phyloP scores from a whole-genome alignment of 768 basidiomycete genomes.

The Hemileccinum impolitum region DNA sequence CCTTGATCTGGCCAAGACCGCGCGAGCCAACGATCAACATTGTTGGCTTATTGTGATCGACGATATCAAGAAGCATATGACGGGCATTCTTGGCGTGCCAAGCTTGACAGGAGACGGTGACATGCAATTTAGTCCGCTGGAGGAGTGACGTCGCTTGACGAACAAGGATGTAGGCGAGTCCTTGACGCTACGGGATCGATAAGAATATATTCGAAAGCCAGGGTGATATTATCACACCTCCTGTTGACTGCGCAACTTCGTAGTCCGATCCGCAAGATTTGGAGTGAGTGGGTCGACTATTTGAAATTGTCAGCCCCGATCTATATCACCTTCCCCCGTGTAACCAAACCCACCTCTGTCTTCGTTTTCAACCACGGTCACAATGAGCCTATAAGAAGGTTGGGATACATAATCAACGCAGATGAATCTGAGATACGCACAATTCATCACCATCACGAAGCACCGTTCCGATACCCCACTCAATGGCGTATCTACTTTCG shows the following conservation, averaged over 20 bases:
- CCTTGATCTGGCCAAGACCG: constrained; percentile 82
- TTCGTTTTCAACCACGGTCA: constrained; percentile 92
- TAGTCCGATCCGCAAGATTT: constrained; percentile 68
- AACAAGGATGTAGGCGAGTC: constrained; percentile 79
- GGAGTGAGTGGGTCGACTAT: constrained; percentile 68
- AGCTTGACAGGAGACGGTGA: constrained; percentile 87
- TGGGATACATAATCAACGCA: not conserved
- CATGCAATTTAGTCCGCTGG: constrained; percentile 86
- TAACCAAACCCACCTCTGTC: constrained; percentile 58
- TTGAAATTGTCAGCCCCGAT: constrained; percentile 4
- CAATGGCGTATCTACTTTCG: constrained; percentile 91
- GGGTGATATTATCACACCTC: constrained; percentile 52
- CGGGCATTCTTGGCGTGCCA: constrained; percentile 96
- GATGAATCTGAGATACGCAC: constrained; percentile 31
- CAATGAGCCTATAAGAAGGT: constrained; percentile 54
- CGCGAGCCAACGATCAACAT: constrained; percentile 97
- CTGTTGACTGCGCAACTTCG: constrained; percentile 85
- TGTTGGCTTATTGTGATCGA: constrained; percentile 81
- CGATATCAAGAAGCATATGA: constrained; percentile 88
- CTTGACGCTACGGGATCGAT: constrained; percentile 64
- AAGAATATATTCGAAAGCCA: constrained; percentile 7
- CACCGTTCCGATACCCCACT: constrained; percentile 98
- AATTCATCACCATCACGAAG: constrained; percentile 92
- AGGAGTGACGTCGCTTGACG: constrained; percentile 87
- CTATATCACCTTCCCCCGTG: not conserved